Evolutionary conservation across 2,329 filamentous ascomycete species (phyloP).

Genomic region (Pezicula carpinea): DNA sequence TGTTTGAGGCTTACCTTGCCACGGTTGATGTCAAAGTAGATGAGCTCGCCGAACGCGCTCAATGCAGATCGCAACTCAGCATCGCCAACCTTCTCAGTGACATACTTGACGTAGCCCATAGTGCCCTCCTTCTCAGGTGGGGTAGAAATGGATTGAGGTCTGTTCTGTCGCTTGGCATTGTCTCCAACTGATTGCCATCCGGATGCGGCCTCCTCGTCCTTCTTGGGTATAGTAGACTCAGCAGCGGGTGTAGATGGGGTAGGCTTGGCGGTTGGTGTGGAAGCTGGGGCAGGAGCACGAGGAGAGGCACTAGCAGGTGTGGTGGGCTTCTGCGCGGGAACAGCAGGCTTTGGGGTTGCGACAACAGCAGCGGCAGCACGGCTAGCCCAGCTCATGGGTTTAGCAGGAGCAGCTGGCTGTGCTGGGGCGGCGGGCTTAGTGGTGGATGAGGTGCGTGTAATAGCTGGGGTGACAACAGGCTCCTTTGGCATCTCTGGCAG

Average conservation of each 20-base stretch:
- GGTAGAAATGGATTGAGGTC: constrained; percentile 61
- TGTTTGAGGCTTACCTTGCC: constrained; percentile 61
- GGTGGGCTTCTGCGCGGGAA: constrained; percentile 50
- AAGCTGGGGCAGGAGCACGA: constrained; percentile 45
- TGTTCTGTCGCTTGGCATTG: constrained; percentile 78
- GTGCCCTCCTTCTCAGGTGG: constrained; percentile 68
- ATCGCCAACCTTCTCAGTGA: constrained; percentile 80
- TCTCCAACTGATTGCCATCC: constrained; percentile 86
- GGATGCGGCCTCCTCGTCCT: constrained; percentile 33
- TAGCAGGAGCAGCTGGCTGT: constrained; percentile 50
- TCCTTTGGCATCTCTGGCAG: constrained; percentile 64
- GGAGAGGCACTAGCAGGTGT: constrained; percentile 48
- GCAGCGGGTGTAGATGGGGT: constrained; percentile 47
- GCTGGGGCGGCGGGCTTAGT: constrained; percentile 39
- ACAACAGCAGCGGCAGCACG: constrained; percentile 55
- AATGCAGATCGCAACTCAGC: constrained; percentile 68
- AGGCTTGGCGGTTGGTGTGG: constrained; percentile 29
- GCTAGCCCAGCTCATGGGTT: constrained; percentile 74
- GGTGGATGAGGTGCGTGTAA: constrained; percentile 31
- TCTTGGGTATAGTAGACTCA: constrained; percentile 30
- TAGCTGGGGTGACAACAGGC: constrained; percentile 49
- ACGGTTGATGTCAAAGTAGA: constrained; percentile 74
- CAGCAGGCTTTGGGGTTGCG: constrained; percentile 50
- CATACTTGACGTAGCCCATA: constrained; percentile 92
- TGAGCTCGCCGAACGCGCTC: constrained; percentile 65